phyloP scores from a whole-genome alignment of 225 moss, liverwort and hornwort genomes.

The Marchantia polymorpha region DNA sequence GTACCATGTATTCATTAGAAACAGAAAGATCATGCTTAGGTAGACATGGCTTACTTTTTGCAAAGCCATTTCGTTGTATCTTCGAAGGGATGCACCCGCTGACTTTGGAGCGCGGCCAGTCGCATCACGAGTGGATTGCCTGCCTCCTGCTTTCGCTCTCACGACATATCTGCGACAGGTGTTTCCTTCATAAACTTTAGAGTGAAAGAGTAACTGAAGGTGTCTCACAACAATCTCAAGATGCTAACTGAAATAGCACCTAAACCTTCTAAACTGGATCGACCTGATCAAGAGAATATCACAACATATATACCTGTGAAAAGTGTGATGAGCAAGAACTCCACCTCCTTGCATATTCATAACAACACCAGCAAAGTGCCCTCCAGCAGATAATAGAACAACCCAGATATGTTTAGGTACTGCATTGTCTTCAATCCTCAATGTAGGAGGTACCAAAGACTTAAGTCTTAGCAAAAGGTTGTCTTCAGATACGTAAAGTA shows the following conservation, averaged over 20 bases:
- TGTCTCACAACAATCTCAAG: background rate
- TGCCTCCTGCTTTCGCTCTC: slow-evolving; percentile 99
- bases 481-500: slow-evolving; percentile 54
- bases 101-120: slow-evolving; percentile 90
- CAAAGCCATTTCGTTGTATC: slow-evolving; percentile 92
- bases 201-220: background rate
- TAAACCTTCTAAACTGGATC: background rate
- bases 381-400: slow-evolving; percentile 79
- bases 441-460: slow-evolving; percentile 44
- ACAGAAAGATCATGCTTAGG: too few relatives aligned
- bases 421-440: slow-evolving; percentile 22
- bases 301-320: slow-evolving; percentile 62
- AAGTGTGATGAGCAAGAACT: slow-evolving; percentile 88
- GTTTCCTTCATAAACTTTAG: background rate
- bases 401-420: slow-evolving; percentile 47
- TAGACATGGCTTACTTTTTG: slow-evolving; percentile 61
- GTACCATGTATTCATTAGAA: too few relatives aligned
- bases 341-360: slow-evolving; percentile 59
- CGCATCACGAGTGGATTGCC: slow-evolving; percentile 84
- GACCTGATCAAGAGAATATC: background rate
- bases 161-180: slow-evolving; percentile 84
- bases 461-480: slow-evolving; percentile 61
- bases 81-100: slow-evolving; percentile 97
- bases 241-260: background rate
- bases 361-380: slow-evolving; percentile 96